Base-by-base conservation (phyloP, 1,284 basidiomycete species). In the Melampsora medusae region DNA sequence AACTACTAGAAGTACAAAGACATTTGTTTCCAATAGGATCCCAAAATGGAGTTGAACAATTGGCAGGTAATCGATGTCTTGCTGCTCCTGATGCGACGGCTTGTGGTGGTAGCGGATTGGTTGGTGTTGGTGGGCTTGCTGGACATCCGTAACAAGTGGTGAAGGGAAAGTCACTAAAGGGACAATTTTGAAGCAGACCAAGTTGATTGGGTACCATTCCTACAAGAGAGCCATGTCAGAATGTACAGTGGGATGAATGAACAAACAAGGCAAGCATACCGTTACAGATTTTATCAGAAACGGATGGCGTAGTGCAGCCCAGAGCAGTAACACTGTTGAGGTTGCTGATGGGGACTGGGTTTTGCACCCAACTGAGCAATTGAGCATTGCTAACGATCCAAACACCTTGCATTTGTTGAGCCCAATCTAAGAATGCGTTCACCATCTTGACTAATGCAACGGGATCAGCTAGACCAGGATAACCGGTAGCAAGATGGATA, bases 341-440 rank as follows among this genome's bases (percentile, higher is more conserved):
- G 79, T 91, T 85, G 12, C 87, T 87, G 64, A 88, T 82, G 0
- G 89, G 86, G 1, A 88, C 87, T 0, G 91, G 91, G 82, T 92
- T 87, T 79, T 85, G 85, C 67, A 91, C 87, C 90, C 90, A 92
- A 28, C 86, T 87, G 33, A 92, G 86, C 3, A 92, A 86, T 83
- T 92, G 90, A 78, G 87, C 87, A 79, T 86, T 89, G 6, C 88
- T 89, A 33, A 92, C 88, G 78, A 92, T 90, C 90, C 90, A 92
- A 19, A 84, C 90, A 82, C 92, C 87, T 76, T 87, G 87, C 80
- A 90, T 88, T 77, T 86, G 79, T 81, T 91, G 90, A 19, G 89
- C 90, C 90, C 91, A 93, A 83, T 92, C 90, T 59, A 92, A 85
- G 85, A 91, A 92, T 19, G 85, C 80, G 81, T 92, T 92, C 82